Evolutionary conservation across 176 grass and related monocot genomes (phyloP).

Genomic region (Oryza meridionalis): DNA sequence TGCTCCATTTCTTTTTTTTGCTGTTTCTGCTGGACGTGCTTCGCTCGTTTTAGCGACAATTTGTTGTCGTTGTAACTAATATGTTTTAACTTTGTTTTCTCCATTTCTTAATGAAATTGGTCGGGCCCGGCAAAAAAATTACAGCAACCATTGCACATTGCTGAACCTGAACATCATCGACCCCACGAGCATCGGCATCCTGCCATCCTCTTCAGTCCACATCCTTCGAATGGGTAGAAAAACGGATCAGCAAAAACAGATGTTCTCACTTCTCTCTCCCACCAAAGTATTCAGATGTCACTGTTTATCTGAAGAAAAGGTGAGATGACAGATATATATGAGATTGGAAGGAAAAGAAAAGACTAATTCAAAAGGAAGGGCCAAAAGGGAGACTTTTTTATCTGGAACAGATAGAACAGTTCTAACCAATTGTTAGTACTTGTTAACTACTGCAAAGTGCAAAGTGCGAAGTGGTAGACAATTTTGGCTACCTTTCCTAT

Average conservation of each 20-base stretch:
- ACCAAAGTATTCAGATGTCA: neutral
- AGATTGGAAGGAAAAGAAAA: neutral
- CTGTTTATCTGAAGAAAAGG: neutral
- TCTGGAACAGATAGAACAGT: neutral
- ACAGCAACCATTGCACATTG: neutral
- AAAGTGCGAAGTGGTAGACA: neutral
- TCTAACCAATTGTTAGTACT: neutral
- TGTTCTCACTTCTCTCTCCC: neutral
- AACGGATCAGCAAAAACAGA: neutral
- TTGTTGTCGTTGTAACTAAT: too few species aligned
- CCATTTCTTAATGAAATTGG: too few species aligned
- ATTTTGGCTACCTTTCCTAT: neutral
- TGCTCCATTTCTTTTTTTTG: too few species aligned
- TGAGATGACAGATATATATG: neutral
- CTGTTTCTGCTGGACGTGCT: too few species aligned
- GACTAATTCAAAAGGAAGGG: neutral
- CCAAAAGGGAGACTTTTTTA: neutral
- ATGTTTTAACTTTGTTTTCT: too few species aligned
- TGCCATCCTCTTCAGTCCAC: neutral
- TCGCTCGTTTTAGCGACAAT: too few species aligned
- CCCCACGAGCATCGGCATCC: neutral
- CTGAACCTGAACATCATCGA: neutral
- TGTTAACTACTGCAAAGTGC: neutral
- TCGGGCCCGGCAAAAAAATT: too few species aligned
- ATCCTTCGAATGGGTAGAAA: neutral